Base-by-base conservation (phyloP, 2,329 filamentous ascomycete genomes). In the Xylogone sp. region DNA sequence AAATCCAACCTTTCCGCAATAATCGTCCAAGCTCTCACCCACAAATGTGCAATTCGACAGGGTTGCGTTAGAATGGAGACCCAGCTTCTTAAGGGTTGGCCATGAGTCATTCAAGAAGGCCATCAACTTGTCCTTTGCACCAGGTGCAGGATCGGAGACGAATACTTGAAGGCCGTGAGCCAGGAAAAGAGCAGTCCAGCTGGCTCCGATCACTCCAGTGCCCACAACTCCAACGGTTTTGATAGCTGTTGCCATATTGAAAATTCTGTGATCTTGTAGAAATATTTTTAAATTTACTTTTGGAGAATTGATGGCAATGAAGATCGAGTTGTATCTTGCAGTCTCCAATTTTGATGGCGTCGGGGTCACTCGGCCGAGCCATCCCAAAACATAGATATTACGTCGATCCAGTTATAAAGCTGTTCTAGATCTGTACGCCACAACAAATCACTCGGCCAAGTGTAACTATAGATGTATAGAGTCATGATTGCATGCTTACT, bases 171-270 rank as follows among this genome's bases (percentile, higher is more conserved):
- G 54, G 19, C 69, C 69, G 45, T 65, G 62, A 3, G 69, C 62
- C 0, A 72, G 62, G 46, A 72, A 72, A 0, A 73, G 60, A 9
- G 67, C 68, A 2, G 70, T 68, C 71, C 73, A 75, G 10, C 66
- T 69, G 18, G 70, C 66, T 16, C 70, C 70, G 18, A 73, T 73
- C 13, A 67, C 62, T 4, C 70, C 69, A 22, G 62, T 66, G 9
- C 69, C 70, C 42, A 72, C 65, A 3, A 71, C 60, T 20, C 21
- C 50, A 27, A 52, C 50, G 16, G 50, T 52, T 18, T 21, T 29
- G 21, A 52, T 44, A 18, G 45, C n/a, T 19, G 21, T n/a, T 22
- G 49, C 21, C 49, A 51, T 51, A n/a, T n/a, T n/a, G n/a, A n/a
- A n/a, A n/a, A n/a, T n/a, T n/a, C n/a, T n/a, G n/a, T n/a, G n/a